A percentile compares a stretch with the other conserved stretches of the same genome.
phyloP scores from a whole-genome alignment of 1,284 basidiomycete genomes.

The Mycosarcoma mackinlayi region DNA sequence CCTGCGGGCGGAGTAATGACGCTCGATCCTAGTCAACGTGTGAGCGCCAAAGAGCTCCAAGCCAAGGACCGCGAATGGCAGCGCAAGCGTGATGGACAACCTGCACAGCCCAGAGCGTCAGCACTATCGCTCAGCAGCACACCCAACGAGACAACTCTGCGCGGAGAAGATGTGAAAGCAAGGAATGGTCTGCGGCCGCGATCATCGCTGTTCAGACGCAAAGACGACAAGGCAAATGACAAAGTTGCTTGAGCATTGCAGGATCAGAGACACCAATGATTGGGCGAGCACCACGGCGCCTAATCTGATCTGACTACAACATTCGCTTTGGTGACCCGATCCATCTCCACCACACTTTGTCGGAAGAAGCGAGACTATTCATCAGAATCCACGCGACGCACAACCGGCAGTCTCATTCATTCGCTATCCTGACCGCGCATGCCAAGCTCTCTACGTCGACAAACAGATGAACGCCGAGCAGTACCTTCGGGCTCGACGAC shows the following conservation, averaged over 20 bases:
- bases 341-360: too few relatives aligned
- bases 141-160: background rate
- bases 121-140: background rate
- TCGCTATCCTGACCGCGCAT: too few relatives aligned
- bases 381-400: too few relatives aligned
- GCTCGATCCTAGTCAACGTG: slow-evolving; percentile 35
- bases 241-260: too few relatives aligned
- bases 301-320: too few relatives aligned
- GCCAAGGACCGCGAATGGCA: slow-evolving; percentile 30
- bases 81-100: slow-evolving; percentile 8
- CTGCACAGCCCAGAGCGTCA: background rate
- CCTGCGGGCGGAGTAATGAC: slow-evolving; percentile 34
- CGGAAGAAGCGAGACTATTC: too few relatives aligned
- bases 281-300: too few relatives aligned
- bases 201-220: slow-evolving; percentile 1
- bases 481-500: background rate
- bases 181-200: too few relatives aligned
- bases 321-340: too few relatives aligned
- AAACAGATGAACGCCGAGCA: background rate
- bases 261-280: too few relatives aligned
- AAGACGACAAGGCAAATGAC: background rate
- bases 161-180: background rate
- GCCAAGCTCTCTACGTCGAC: too few relatives aligned
- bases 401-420: too few relatives aligned
- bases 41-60: slow-evolving; percentile 38